Evolutionary conservation across 2,329 filamentous ascomycete genomes (phyloP).

Genomic region (Beauveria sp.): DNA sequence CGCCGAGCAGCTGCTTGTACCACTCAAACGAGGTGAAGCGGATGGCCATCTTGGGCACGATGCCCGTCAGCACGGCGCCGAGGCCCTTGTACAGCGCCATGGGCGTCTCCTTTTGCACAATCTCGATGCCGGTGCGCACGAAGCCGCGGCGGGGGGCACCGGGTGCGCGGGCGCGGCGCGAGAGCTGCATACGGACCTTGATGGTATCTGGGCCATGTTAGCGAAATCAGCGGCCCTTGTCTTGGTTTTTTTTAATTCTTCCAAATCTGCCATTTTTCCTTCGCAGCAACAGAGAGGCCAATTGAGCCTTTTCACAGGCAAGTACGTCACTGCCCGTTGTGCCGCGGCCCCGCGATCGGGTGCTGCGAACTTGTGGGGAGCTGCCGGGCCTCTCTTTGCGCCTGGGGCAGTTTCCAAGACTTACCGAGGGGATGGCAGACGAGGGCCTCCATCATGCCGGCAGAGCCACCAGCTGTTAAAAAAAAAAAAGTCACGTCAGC

Average conservation of each 20-base stretch:
- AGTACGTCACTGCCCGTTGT: not conserved
- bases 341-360: slow-evolving; percentile 4
- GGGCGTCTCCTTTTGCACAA: slow-evolving; percentile 82
- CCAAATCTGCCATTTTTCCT: not conserved
- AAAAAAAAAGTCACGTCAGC: slow-evolving; percentile 13
- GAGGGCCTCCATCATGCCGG: slow-evolving; percentile 98
- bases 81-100: slow-evolving; percentile 95
- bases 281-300: not conserved
- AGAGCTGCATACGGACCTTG: slow-evolving; percentile 99
- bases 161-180: slow-evolving; percentile 70
- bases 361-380: slow-evolving; percentile 3
- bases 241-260: not conserved
- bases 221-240: not conserved
- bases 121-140: slow-evolving; percentile 74
- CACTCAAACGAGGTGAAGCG: slow-evolving; percentile 95
- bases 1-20: slow-evolving; percentile 79
- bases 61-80: slow-evolving; percentile 92
- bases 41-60: slow-evolving; percentile 98
- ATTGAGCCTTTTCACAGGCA: not conserved
- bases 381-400: slow-evolving; percentile 1
- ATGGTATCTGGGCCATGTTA: slow-evolving; percentile 63
- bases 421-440: slow-evolving; percentile 87
- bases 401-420: slow-evolving; percentile 17
- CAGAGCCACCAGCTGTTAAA: slow-evolving; percentile 88
- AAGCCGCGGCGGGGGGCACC: slow-evolving; percentile 86